Evolutionary conservation across 2,329 filamentous ascomycete genomes (phyloP).

Genomic region (Penicillium sp.): DNA sequence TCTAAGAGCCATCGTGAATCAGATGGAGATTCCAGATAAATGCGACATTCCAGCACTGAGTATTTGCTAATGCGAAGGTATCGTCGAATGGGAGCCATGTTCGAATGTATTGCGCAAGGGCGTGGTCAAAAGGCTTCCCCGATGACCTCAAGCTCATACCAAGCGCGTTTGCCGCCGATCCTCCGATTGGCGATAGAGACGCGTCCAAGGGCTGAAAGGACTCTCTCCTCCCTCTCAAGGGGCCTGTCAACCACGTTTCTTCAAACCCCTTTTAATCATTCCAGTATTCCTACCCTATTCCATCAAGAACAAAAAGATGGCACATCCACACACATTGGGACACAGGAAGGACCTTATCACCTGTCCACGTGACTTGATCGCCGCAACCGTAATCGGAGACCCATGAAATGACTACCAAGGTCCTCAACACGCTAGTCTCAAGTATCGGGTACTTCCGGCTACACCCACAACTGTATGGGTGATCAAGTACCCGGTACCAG

Average conservation of each 20-base stretch:
- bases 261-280: neutral
- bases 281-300: neutral
- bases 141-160: constrained; percentile 16
- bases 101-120: neutral
- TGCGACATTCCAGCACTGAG: constrained; percentile 93
- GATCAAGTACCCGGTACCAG: constrained; percentile 16
- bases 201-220: constrained; percentile 1
- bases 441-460: constrained; percentile 16
- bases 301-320: neutral
- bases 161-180: constrained; percentile 17
- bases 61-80: constrained; percentile 91
- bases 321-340: neutral
- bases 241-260: neutral
- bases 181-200: constrained; percentile 21
- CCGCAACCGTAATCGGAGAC: constrained; percentile 18
- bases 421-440: constrained; percentile 27
- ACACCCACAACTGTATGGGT: neutral
- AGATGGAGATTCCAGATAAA: constrained; percentile 89
- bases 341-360: neutral
- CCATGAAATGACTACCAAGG: constrained; percentile 29
- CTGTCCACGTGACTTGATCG: constrained; percentile 18
- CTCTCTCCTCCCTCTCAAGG: neutral
- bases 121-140: neutral
- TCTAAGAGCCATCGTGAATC: constrained; percentile 82
- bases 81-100: constrained; percentile 85